A percentile compares a stretch with the other conserved stretches of the same genome.
These are phyloP conservation scores for Xylariaceae sp. DNA, from an alignment of 2,329 filamentous ascomycete genomes.

Conservation along the genomic window DNA sequence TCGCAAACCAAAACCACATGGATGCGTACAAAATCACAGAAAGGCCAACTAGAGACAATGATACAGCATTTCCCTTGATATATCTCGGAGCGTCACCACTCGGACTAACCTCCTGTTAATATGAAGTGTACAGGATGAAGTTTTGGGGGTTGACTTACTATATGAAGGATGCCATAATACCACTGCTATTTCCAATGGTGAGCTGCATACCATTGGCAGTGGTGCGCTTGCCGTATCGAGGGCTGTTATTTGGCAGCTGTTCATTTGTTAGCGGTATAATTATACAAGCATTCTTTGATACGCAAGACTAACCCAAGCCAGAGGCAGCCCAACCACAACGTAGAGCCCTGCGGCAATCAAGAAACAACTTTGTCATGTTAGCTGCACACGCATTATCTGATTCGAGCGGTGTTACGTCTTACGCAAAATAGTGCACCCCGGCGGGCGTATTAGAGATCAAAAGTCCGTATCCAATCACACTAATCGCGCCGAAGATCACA, in stretches of 20 bases:
- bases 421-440: constrained; percentile 72
- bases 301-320: constrained; percentile 55
- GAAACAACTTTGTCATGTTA: constrained; percentile 60
- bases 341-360: constrained; percentile 78
- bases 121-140: background rate
- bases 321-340: constrained; percentile 58
- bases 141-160: constrained; percentile 43
- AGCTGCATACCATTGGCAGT: constrained; percentile 75
- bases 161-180: constrained; percentile 76
- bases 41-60: constrained; percentile 62
- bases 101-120: constrained; percentile 43
- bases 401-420: constrained; percentile 1
- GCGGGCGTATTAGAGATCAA: constrained; percentile 65
- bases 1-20: constrained; percentile 59
- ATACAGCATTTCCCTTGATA: constrained; percentile 65
- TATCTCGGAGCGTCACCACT: constrained; percentile 61
- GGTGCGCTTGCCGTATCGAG: constrained; percentile 77
- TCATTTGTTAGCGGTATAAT: constrained; percentile 9
- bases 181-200: constrained; percentile 71
- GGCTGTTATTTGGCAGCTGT: constrained; percentile 67
- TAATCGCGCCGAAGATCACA: constrained; percentile 65
- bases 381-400: background rate
- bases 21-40: constrained; percentile 58
- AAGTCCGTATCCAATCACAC: constrained; percentile 72
- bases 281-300: background rate